Conservation (phyloP, 1,284 basidiomycete species). For the Leccinum subspadiceum region DNA sequence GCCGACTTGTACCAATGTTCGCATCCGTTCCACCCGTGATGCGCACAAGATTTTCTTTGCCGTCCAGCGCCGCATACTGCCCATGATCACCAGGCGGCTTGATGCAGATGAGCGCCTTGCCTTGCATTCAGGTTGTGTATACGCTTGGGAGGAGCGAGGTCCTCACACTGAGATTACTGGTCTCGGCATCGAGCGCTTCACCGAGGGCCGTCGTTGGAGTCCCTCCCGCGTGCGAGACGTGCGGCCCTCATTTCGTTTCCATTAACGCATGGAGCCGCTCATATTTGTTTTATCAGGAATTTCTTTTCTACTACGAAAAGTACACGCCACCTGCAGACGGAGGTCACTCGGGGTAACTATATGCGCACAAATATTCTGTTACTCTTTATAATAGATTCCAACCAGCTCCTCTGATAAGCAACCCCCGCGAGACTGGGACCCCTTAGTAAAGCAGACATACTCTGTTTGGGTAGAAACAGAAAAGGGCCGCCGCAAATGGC, state of each 20-base stretch:
- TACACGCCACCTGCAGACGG: slow-evolving; percentile 48
- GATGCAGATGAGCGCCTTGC: slow-evolving; percentile 72
- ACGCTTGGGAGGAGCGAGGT: slow-evolving; percentile 82
- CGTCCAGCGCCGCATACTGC: slow-evolving; percentile 59
- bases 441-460: slow-evolving; percentile 76
- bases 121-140: slow-evolving; percentile 68
- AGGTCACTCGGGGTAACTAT: slow-evolving; percentile 40
- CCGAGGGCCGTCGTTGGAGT: slow-evolving; percentile 76
- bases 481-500: slow-evolving; percentile 71
- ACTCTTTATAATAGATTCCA: slow-evolving; percentile 16
- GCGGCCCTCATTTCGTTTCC: slow-evolving; percentile 29
- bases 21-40: slow-evolving; percentile 73
- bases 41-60: slow-evolving; percentile 80
- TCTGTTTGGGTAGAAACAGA: slow-evolving; percentile 67
- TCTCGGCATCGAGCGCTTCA: slow-evolving; percentile 75
- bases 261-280: neutral
- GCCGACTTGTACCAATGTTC: slow-evolving; percentile 67
- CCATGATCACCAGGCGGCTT: slow-evolving; percentile 73
- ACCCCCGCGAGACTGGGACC: slow-evolving; percentile 66
- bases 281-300: slow-evolving; percentile 50
- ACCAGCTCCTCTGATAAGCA: slow-evolving; percentile 38
- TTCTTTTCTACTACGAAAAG: slow-evolving; percentile 79
- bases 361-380: neutral
- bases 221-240: slow-evolving; percentile 77
- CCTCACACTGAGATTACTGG: slow-evolving; percentile 74